Conservation (phyloP, 352 stramenopile species). For the Vaucheria bursata region DNA sequence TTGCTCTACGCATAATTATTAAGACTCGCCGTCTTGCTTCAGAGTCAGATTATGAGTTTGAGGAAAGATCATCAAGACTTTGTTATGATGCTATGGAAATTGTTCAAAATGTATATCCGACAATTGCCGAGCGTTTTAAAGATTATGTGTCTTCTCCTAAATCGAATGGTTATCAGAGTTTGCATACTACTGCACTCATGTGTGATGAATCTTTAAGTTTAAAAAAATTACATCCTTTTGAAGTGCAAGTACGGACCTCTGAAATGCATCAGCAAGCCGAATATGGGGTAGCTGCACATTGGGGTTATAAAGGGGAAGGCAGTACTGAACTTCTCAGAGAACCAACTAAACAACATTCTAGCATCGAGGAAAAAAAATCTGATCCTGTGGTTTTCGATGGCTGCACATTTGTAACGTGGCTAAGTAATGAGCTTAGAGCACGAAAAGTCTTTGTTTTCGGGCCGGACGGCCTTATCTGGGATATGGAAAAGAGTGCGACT, state of each 20-base stretch:
- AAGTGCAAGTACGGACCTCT: conserved; percentile 40
- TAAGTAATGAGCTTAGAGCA: conserved; percentile 24
- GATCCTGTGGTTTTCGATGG: conserved; percentile 26
- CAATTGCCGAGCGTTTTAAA: conserved; percentile 25
- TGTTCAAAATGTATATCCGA: conserved; percentile 20
- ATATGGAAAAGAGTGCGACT: background rate
- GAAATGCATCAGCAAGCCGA: conserved; percentile 45
- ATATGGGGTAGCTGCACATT: conserved; percentile 44
- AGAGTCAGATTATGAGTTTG: conserved; percentile 19
- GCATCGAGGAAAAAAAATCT: background rate
- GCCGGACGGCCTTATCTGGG: background rate
- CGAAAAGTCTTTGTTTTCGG: conserved; percentile 16
- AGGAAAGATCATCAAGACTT: conserved; percentile 16
- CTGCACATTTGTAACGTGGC: conserved; percentile 29
- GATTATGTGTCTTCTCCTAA: conserved; percentile 42
- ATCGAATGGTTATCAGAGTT: conserved; percentile 40
- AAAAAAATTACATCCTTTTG: conserved; percentile 29
- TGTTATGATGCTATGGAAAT: conserved; percentile 41
- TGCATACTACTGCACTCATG: conserved; percentile 32
- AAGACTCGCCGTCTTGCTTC: conserved; percentile 8
- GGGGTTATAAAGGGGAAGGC: conserved; percentile 39
- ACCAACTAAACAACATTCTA: background rate
- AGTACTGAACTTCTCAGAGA: background rate
- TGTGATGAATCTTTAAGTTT: background rate
- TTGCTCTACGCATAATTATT: conserved; percentile 30